These are phyloP conservation scores for Starmerella sp. DNA, from an alignment of 805 yeast species.

Conservation along the genomic window DNA sequence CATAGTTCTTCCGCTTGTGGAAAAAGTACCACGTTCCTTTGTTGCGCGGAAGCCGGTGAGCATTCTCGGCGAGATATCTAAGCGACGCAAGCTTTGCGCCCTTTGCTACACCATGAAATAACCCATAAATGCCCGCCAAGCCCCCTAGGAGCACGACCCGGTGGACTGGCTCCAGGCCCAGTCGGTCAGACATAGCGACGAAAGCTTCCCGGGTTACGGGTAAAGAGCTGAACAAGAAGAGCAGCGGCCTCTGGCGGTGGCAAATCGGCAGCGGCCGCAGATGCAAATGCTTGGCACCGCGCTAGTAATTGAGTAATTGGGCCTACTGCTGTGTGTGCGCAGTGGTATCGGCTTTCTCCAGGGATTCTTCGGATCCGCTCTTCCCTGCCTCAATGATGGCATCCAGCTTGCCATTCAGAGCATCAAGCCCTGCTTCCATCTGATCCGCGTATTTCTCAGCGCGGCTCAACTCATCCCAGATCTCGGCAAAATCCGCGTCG, in stretches of 20 bases:
- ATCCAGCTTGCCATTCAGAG: constrained; percentile 19
- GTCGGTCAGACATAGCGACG: constrained; percentile 9
- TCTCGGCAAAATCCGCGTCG: constrained; percentile 20
- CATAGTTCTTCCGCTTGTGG: constrained; percentile 72
- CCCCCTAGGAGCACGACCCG: constrained; percentile 15
- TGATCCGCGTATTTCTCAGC: constrained; percentile 22
- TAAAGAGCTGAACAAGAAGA: neutral
- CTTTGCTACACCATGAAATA: constrained; percentile 41
- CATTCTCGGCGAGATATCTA: constrained; percentile 63
- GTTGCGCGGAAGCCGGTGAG: constrained; percentile 66
- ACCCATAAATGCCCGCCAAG: constrained; percentile 23
- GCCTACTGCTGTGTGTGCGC: neutral
- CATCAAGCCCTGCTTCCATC: constrained; percentile 20
- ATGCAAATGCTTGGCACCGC: too few species aligned
- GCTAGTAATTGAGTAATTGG: neutral
- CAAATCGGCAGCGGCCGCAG: neutral
- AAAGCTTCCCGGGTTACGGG: neutral
- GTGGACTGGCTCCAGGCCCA: constrained; percentile 13
- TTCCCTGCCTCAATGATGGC: constrained; percentile 9
- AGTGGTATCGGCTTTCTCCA: neutral
- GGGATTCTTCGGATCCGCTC: neutral
- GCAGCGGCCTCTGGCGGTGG: neutral
- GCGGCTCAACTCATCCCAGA: constrained; percentile 21
- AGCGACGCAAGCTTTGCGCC: constrained; percentile 49
- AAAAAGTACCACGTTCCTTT: constrained; percentile 84